These are phyloP conservation scores for Fusarium keratoplasticum DNA, from an alignment of 2,329 filamentous ascomycete species.

Conservation along the genomic window DNA sequence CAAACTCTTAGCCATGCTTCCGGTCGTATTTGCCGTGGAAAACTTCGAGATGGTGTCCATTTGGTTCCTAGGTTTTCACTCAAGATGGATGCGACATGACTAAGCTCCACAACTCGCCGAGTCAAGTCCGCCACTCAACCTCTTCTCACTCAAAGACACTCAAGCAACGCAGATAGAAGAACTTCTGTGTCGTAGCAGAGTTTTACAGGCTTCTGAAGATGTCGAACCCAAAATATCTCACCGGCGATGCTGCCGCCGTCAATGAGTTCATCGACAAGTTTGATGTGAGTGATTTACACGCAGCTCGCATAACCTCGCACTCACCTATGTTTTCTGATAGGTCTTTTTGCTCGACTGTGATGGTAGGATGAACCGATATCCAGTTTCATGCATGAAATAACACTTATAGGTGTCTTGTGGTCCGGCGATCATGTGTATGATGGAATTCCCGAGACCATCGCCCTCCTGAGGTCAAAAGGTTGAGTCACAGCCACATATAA, in stretches of 20 bases:
- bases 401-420: constrained; percentile 84
- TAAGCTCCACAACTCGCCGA: constrained; percentile 15
- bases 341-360: constrained; percentile 97
- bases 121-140: constrained; percentile 1
- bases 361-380: constrained; percentile 67
- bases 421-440: constrained; percentile 92
- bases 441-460: constrained; percentile 85
- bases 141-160: background rate
- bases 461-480: constrained; percentile 86
- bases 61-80: background rate
- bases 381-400: constrained; percentile 7
- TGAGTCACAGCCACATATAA: constrained; percentile 1
- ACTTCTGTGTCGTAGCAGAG: background rate
- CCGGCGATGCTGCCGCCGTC: constrained; percentile 81
- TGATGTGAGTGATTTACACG: constrained; percentile 74
- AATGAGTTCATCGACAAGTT: constrained; percentile 89
- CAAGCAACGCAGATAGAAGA: background rate
- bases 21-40: background rate
- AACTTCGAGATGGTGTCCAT: background rate
- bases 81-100: constrained; percentile 5
- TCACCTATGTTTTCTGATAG: constrained; percentile 57
- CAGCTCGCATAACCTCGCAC: background rate
- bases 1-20: no score
- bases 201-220: constrained; percentile 28
- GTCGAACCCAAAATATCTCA: constrained; percentile 72